Evolutionary conservation across 345 rosid species (phyloP).

Genomic region (Microcos paniculata): DNA sequence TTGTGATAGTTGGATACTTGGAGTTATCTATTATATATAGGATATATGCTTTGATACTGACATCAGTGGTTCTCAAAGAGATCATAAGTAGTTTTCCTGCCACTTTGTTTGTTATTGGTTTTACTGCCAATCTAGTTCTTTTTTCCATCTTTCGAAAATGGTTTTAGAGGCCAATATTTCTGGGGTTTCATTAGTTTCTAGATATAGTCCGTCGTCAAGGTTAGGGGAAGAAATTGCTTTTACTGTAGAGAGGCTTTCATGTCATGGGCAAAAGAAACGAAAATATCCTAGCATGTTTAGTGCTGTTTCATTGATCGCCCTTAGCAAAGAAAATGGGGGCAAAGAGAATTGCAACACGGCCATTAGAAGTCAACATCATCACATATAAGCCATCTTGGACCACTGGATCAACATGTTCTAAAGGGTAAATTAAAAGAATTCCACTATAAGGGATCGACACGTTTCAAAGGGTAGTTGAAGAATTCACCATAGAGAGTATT

Average conservation of each 20-base stretch:
- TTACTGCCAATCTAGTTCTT: no score
- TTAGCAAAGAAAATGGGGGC: not conserved
- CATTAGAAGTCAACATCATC: not conserved
- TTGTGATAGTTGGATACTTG: not conserved
- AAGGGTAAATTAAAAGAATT: no score
- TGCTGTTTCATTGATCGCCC: not conserved
- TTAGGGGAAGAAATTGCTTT: not conserved
- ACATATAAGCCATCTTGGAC: not conserved
- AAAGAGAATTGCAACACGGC: not conserved
- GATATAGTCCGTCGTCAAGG: not conserved
- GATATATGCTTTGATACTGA: not conserved
- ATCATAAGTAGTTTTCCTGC: no score
- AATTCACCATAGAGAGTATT: not conserved
- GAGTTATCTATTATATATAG: no score
- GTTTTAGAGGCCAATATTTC: no score
- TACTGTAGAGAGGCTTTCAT: no score
- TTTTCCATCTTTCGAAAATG: no score
- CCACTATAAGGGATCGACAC: no score
- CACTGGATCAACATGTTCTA: not conserved
- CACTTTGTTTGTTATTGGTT: no score
- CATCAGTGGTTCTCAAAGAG: not conserved
- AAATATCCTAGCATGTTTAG: no score
- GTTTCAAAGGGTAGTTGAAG: not conserved
- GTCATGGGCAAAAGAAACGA: not conserved
- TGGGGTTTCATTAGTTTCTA: not conserved